A percentile compares a stretch with the other conserved stretches of the same genome.
Evolutionary conservation across 139 green algal genomes (phyloP).

Genomic region (Micractinium sp.): DNA sequence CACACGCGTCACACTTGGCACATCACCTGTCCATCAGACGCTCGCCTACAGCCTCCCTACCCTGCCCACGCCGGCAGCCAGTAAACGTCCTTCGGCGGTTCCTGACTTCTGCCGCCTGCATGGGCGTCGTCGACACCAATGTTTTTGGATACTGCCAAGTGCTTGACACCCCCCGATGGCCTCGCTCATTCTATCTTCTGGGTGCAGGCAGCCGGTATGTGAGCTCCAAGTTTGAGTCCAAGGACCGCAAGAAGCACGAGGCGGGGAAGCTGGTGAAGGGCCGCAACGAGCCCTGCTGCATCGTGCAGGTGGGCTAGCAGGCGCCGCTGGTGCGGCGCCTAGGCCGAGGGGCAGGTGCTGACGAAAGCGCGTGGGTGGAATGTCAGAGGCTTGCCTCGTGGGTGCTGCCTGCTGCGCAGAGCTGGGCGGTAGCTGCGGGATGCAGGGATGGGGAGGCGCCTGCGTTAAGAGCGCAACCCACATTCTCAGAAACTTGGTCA

Average conservation of each 20-base stretch:
- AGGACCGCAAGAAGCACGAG: slow-evolving; percentile 85
- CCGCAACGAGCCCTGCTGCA: slow-evolving; percentile 88
- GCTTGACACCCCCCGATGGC: no score
- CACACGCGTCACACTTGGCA: no score
- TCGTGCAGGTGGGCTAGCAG: slow-evolving; percentile 50
- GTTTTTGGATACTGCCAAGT: no score
- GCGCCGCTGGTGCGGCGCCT: no score
- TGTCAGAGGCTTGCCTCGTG: background rate
- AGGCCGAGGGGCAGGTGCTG: background rate
- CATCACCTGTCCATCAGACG: no score
- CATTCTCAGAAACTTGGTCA: no score
- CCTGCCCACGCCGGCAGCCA: no score
- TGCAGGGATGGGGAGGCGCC: background rate
- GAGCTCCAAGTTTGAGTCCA: slow-evolving; percentile 45
- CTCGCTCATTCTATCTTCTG: no score
- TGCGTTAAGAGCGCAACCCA: background rate
- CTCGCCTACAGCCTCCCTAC: no score
- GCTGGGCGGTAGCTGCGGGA: background rate
- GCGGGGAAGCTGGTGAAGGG: slow-evolving; percentile 74
- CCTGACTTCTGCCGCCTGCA: no score
- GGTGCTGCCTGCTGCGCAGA: background rate
- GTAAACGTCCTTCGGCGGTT: no score
- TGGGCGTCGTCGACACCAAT: no score
- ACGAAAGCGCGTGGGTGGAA: background rate
- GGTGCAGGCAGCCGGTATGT: slow-evolving; percentile 47